Evolutionary conservation across 371 early-diverging fungal species (phyloP), one percentile per base, ranked within the genome.

Genomic region (Syncephalastrum contaminatum): DNA sequence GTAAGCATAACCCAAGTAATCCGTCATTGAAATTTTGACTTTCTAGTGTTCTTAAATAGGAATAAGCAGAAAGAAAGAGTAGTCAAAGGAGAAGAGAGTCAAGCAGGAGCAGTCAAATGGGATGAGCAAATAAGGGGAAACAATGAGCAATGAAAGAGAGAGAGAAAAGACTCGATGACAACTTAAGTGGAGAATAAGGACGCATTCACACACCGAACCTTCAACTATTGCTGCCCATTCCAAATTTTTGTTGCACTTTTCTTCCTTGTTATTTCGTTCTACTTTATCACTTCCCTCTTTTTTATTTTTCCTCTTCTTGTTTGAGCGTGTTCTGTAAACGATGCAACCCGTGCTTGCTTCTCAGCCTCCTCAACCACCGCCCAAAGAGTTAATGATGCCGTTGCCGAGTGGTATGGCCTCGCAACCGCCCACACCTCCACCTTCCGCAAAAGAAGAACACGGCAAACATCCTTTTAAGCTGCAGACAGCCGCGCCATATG

Each of bases 1-100:
- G 53, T 74, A 80, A 50, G 54, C 46, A 55, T 75, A 80, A 43
- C 80, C 80, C n/a, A 67, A 25, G 30, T 64, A 59, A 47, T 72
- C 76, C 16, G 69, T 63, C 76, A 75, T 75, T 49, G n/a, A 30
- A 24, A n/a, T 18, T 16, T 20, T 16, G 18, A 40, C 24, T 21
- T 19, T n/a, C 8, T 12, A 15, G 10, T 30, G 27, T 10, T 40
- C 52, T 18, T 18, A 14, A 19, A 19, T 4, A 10, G 30, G 15
- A 21, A 20, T 21, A 48, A 1, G 2, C 36, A 30, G 5, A 25
- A 7, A 25, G 25, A 3, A 3, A 30, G 36, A 30, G 36, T 1
- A 30, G 36, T 1, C 10, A 30, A 8, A 30, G 36, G 36, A 30
- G 36, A 8, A 8, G 36, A 8, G 12, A 7, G 36, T 12, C 10